Base-by-base conservation (phyloP, 441 rosid species). In the Syzygium malaccense region DNA sequence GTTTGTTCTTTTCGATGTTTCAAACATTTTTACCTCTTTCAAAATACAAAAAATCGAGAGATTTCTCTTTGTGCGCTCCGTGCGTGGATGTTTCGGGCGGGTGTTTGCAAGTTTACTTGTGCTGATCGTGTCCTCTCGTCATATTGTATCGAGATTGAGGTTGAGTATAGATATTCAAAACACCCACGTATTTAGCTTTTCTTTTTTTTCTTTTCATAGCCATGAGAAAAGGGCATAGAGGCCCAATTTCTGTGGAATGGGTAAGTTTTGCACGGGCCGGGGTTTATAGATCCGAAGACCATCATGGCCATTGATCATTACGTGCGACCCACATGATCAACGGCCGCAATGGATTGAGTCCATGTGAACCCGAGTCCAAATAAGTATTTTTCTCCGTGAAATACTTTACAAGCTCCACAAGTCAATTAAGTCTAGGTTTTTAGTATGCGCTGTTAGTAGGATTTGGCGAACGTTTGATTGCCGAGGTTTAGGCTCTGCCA, bases 341-440 rank as follows among this genome's bases (percentile, higher is more conserved):
- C 4, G 0, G 28, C 2, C 62, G 2, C 15, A 33, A 18, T 68
- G 14, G 15, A 19, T 48, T 10, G 0, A 0, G 2, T 13, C 6
- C 14, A 68, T 33, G 14, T 1, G 13, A 68, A 2, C 4, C 26
- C 4, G 12, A 68, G 26, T 10, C 48, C 4, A 68, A 7, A 68
- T 7, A 33, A 66, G 41, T 32, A 17, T 32, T 66, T 30, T 33
- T 32, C 78, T 5, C 41, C 23, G 18, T 5, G 8, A 66, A 33
- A 68, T 18, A 33, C 49, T 68, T 26, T 33, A 33, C 25, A 19
- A 33, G 26, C 79, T 20, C 79, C 13, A 68, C 26, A 19, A 10
- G 18, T 68, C 7, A 19, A 14, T 10, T 33, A 68, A 19, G 37
- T 10, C 5, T 68, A 68, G 80, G 48, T 68, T 23, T 6, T 68